A percentile compares a stretch with the other conserved stretches of the same genome.
phyloP scores from a whole-genome alignment of 768 basidiomycete genomes.

The Lactifluus pinguis region DNA sequence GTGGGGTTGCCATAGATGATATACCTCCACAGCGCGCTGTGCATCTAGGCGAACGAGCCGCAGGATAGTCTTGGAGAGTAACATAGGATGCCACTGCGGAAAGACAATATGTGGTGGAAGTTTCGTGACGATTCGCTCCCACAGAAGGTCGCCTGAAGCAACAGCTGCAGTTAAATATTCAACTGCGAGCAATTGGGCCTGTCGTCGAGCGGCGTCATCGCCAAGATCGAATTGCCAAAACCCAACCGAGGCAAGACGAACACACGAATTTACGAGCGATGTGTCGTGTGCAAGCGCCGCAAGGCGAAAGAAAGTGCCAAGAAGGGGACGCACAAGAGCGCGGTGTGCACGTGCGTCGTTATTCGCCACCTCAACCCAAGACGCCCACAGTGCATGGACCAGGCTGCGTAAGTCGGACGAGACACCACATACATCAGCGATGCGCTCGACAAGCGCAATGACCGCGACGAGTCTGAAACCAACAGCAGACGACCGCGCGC shows the following conservation, averaged over 20 bases:
- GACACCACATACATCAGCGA: not conserved
- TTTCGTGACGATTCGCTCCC: slow-evolving; percentile 16
- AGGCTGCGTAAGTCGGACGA: not conserved
- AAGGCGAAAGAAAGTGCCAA: slow-evolving; percentile 38
- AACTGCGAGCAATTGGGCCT: slow-evolving; percentile 28
- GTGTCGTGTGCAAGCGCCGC: slow-evolving; percentile 29
- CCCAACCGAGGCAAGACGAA: slow-evolving; percentile 18
- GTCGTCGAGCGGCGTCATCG: slow-evolving; percentile 18
- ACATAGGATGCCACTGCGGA: slow-evolving; percentile 17
- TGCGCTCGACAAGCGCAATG: slow-evolving; percentile 11
- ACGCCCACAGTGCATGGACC: slow-evolving; percentile 30
- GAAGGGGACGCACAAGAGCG: slow-evolving; percentile 27
- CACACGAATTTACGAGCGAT: slow-evolving; percentile 10
- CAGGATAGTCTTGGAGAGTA: slow-evolving; percentile 8
- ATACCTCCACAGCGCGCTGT: slow-evolving; percentile 8
- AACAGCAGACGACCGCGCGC: slow-evolving; percentile 1
- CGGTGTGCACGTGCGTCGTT: slow-evolving; percentile 11
- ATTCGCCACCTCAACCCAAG: slow-evolving; percentile 28
- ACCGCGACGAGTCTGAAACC: slow-evolving; percentile 16
- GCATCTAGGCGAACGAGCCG: slow-evolving; percentile 13
- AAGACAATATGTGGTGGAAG: slow-evolving; percentile 15
- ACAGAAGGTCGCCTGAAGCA: slow-evolving; percentile 8
- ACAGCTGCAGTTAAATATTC: slow-evolving; percentile 26
- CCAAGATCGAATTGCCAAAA: slow-evolving; percentile 19
- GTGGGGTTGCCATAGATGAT: slow-evolving; percentile 12